Conservation (phyloP, 345 rosid genomes). For the Fremontodendron californicum region DNA sequence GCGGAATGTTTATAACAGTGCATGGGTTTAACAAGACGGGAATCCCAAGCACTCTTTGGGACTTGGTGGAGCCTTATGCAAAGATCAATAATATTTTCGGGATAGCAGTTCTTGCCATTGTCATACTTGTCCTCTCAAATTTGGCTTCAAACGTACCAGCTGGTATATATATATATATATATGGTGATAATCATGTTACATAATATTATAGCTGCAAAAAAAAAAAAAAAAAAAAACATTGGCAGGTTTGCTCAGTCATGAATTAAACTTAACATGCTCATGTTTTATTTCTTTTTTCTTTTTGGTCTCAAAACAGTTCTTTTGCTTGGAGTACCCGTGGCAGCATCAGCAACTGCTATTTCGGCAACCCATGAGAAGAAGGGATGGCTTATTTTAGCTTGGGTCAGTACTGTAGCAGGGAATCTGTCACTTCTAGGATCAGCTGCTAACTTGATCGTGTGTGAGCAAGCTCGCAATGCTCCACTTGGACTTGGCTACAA, state of each 20-base stretch:
- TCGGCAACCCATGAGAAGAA: constrained; percentile 56
- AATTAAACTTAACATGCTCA: too few relatives aligned
- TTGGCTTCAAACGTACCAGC: constrained; percentile 88
- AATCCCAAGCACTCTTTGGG: constrained; percentile 70
- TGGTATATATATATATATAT: too few relatives aligned
- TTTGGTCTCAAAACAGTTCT: too few relatives aligned
- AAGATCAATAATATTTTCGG: constrained; percentile 43
- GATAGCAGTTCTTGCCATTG: constrained; percentile 47
- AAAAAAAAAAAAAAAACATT: too few relatives aligned
- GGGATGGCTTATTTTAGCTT: constrained; percentile 75
- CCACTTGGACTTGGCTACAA: constrained; percentile 41
- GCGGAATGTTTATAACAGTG: constrained; percentile 83
- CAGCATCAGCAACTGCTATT: constrained; percentile 59
- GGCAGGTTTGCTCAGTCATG: too few relatives aligned
- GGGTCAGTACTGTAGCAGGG: constrained; percentile 85
- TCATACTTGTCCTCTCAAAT: constrained; percentile 63
- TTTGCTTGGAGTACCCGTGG: constrained; percentile 62
- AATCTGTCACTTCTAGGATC: constrained; percentile 79
- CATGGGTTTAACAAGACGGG: constrained; percentile 80
- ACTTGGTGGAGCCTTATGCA: constrained; percentile 67
- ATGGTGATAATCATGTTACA: too few relatives aligned
- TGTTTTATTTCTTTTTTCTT: too few relatives aligned
- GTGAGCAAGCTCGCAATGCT: constrained; percentile 71
- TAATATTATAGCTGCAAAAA: too few relatives aligned
- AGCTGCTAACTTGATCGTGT: constrained; percentile 78